phyloP scores from a whole-genome alignment of 306 rosid genomes.

The Begonia peltatifolia region DNA sequence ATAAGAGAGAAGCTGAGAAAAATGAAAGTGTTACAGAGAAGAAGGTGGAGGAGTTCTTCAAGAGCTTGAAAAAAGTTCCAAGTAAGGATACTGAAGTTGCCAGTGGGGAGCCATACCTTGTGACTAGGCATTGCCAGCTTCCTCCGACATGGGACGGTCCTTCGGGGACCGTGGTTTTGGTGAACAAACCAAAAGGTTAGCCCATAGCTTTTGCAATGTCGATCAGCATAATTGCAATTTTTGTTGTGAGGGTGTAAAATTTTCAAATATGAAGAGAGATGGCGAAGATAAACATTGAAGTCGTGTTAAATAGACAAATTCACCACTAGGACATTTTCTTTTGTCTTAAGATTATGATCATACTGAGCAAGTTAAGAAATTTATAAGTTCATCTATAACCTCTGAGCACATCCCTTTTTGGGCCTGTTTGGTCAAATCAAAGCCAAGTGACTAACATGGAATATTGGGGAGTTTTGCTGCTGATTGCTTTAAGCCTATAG shows the following conservation, averaged over 20 bases:
- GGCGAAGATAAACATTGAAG: no score
- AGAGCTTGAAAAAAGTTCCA: conserved; percentile 63
- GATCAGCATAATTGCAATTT: no score
- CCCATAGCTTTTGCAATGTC: conserved; percentile 1
- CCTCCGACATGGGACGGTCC: conserved; percentile 76
- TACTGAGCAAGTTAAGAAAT: background rate
- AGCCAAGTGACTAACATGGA: no score
- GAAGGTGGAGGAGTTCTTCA: conserved; percentile 83
- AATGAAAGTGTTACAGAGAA: conserved; percentile 33
- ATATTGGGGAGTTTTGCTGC: no score
- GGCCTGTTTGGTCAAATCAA: no score
- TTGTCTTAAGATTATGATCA: background rate
- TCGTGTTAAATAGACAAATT: no score
- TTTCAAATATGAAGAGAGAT: no score
- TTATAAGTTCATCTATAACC: no score
- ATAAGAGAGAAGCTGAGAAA: conserved; percentile 10
- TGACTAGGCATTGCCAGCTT: conserved; percentile 57
- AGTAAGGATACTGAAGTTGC: conserved; percentile 23
- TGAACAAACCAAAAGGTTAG: conserved; percentile 91
- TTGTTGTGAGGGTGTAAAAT: no score
- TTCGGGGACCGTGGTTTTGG: conserved; percentile 62
- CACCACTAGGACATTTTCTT: background rate
- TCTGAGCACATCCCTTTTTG: no score
- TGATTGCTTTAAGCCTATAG: no score
- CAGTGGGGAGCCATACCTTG: conserved; percentile 45